Evolutionary conservation across 2,329 filamentous ascomycete genomes (phyloP).

Genomic region (Claviceps maximensis): DNA sequence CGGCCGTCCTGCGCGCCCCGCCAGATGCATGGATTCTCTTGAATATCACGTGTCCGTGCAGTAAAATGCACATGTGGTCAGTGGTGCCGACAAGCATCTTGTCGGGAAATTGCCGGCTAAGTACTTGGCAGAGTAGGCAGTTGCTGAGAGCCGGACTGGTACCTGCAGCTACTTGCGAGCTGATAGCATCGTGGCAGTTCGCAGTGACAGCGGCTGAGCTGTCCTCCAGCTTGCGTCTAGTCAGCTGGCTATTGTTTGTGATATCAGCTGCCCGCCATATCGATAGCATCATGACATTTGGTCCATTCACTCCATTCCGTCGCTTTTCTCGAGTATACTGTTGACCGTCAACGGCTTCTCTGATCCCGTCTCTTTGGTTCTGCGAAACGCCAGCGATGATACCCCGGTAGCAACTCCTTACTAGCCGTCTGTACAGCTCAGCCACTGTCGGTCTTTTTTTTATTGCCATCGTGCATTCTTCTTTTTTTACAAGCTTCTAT

Average conservation of each 20-base stretch:
- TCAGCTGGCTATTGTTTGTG: not conserved
- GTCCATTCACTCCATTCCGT: not conserved
- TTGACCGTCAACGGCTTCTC: not conserved
- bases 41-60: too few relatives aligned
- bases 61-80: not conserved
- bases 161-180: not conserved
- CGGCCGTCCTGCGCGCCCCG: not conserved
- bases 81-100: not conserved
- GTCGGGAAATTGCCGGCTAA: not conserved
- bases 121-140: too few relatives aligned
- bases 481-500: not conserved
- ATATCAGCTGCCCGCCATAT: not conserved
- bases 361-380: not conserved
- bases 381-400: slow-evolving; percentile 30
- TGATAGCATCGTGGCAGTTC: slow-evolving; percentile 9
- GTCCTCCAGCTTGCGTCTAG: not conserved
- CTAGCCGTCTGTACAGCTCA: slow-evolving; percentile 21
- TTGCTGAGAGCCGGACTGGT: not conserved
- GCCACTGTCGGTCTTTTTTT: slow-evolving; percentile 17
- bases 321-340: not conserved
- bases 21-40: too few relatives aligned
- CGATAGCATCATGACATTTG: not conserved
- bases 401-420: slow-evolving; percentile 28
- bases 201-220: not conserved
- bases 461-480: not conserved